These are phyloP conservation scores for Fusarium nodosum DNA, from an alignment of 2,329 filamentous ascomycete genomes.

Conservation along the genomic window DNA sequence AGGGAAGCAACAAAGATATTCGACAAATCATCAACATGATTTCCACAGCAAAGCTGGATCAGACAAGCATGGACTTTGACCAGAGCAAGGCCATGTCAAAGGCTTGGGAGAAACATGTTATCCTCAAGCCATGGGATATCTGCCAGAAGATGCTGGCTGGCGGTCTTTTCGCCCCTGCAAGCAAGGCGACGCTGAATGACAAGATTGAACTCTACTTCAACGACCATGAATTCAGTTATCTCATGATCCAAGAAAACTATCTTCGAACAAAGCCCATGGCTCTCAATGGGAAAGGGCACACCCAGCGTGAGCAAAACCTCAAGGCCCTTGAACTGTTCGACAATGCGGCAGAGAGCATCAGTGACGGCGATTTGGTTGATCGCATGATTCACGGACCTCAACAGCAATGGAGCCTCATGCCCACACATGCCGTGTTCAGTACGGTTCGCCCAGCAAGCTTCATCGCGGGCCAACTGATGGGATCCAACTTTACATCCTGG, in stretches of 20 bases:
- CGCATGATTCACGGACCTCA: constrained; percentile 98
- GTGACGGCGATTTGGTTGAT: constrained; percentile 95
- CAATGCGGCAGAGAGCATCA: constrained; percentile 93
- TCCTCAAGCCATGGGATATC: constrained; percentile 98
- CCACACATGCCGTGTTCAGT: constrained; percentile 93
- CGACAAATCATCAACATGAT: constrained; percentile 99
- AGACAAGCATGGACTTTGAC: constrained; percentile 82
- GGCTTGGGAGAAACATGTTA: constrained; percentile 97
- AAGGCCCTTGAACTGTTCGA: constrained; percentile 90
- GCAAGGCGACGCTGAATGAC: constrained; percentile 91
- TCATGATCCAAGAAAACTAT: constrained; percentile 99
- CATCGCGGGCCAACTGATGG: constrained; percentile 81
- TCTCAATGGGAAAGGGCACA: constrained; percentile 68
- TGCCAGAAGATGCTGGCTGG: constrained; percentile 91
- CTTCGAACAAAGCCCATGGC: constrained; percentile 82
- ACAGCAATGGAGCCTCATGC: constrained; percentile 99
- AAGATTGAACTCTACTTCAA: constrained; percentile 99
- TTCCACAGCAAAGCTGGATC: constrained; percentile 90
- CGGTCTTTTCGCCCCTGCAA: constrained; percentile 85
- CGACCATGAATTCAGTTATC: constrained; percentile 95
- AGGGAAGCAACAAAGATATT: constrained; percentile 95
- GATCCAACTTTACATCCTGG: constrained; percentile 88
- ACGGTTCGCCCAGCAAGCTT: constrained; percentile 93
- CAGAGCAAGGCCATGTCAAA: constrained; percentile 95
- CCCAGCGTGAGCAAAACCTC: constrained; percentile 76